Evolutionary conservation across 805 yeast species (phyloP).

Genomic region (Lipomyces yamanashiensis): DNA sequence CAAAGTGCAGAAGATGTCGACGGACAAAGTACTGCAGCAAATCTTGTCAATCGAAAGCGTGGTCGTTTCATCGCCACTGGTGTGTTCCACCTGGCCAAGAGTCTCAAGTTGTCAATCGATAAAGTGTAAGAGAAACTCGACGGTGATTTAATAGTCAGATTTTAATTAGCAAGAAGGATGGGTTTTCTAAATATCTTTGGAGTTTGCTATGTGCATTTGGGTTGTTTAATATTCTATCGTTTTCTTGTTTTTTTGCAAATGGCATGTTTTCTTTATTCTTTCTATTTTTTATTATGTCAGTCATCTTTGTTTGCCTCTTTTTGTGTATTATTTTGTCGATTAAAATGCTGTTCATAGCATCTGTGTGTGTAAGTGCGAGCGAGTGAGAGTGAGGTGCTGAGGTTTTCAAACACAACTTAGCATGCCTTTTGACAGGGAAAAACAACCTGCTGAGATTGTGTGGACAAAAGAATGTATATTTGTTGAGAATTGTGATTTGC

Average conservation of each 20-base stretch:
- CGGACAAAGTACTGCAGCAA: constrained; percentile 93
- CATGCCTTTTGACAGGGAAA: too few species aligned
- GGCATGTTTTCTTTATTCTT: neutral
- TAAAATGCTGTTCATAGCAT: neutral
- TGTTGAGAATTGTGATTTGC: too few species aligned
- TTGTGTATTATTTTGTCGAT: neutral
- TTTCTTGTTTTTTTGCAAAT: neutral
- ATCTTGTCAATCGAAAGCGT: constrained; percentile 87
- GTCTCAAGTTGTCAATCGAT: constrained; percentile 9
- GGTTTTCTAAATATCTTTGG: constrained; percentile 7
- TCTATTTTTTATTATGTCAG: neutral
- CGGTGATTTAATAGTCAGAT: neutral
- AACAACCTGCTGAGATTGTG: too few species aligned
- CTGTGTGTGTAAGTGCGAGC: neutral
- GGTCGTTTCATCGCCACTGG: constrained; percentile 96
- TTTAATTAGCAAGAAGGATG: neutral
- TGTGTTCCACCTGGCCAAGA: constrained; percentile 51
- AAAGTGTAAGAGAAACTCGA: neutral
- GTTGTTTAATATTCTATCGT: neutral
- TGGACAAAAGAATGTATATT: too few species aligned
- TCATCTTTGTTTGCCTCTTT: neutral
- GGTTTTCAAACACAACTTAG: too few species aligned
- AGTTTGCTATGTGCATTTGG: constrained; percentile 9
- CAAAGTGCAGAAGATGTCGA: constrained; percentile 92
- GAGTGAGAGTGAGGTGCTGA: neutral